Evolutionary conservation across 1,284 basidiomycete genomes (phyloP), one percentile per base, ranked within the genome.

Genomic region (Sporisorium graminicola): DNA sequence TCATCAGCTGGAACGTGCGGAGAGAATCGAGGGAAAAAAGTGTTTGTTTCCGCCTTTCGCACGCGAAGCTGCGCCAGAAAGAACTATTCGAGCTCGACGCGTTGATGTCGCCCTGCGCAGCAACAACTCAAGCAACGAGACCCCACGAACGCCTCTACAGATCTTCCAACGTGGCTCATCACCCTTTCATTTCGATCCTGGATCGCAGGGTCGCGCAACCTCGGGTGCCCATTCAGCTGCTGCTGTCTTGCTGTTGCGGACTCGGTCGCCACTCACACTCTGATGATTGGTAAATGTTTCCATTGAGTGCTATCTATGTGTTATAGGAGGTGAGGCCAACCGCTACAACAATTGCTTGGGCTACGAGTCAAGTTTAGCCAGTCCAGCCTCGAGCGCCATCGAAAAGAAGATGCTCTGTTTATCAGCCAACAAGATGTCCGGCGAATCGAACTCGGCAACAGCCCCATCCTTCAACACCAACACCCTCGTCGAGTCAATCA

Each of bases 401-500:
- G 76, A 74, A 43, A 81, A 80, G 58, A 86, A 86, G 46, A 83
- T 78, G 52, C 71, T 75, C 64, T 88, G 86, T 71, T 88, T 87
- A 65, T 89, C 88, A 16, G 86, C 86, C 14, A 94, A 86, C 62
- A 95, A 86, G n/a, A 81, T 88, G 58, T 88, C 86, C 0, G 93
- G 93, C 10, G 89, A 87, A 81, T 93, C 93, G 80, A 91, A 91
- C 86, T 95, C 93, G 20, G 89, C 88, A 50, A 93, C 91, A 75
- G 87, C 87, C 16, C 95, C 95, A 20, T 91, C 88, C 74, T 92
- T 91, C 86, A 98, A 90, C 14, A 97, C 94, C 29, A 97, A 86
- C 13, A 98, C 91, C 37, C 91, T 90, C 75, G 93, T 91, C 43
- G 91, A 94, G 79, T 94, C 91, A 66, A 96, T 90, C 80, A 98